Base-by-base conservation (phyloP, 108 stramenopile genomes). In the Cyclotella choctawhatcheeana region DNA sequence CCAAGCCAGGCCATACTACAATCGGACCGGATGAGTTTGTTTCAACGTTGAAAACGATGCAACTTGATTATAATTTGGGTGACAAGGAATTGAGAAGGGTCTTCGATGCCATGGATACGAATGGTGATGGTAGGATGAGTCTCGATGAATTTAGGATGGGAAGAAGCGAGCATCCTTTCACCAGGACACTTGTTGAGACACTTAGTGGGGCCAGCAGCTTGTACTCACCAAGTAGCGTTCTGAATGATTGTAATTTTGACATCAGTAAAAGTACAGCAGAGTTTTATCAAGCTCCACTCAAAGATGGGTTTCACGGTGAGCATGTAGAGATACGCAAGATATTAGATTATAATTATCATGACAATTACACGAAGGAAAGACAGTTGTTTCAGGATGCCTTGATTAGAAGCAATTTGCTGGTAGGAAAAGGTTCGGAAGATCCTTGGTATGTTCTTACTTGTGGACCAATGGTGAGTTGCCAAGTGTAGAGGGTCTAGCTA, bases 361-460 rank as follows among this genome's bases (percentile, higher is more conserved):
- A 48, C 10, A 85, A 89, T 54, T 93, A 93, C 62, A 82, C 83
- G 0, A 66, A 78, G 47, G 84, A 89, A 63, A 69, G 92, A 33
- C 92, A 93, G 64, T 67, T 71, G 31, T 74, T 90, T 40, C 92
- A 93, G 62, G 88, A 93, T 74, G 65, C 77, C 5, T 82, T 89
- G 45, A 82, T 93, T 10, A 44, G 21, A 8, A 45, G 44, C 2
- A 67, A 67, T 52, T 56, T 69, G 2, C 40, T 58, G 13, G 14
- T 44, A 40, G 69, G 35, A n/a, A 13, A 16, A 43, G 55, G 55
- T 31, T 70, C 76, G 21, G 30, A 31, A 17, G 27, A 55, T 51
- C 68, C 55, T 14, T 73, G 71, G 64, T 58, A 69, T 63, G 80
- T 76, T 6, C 67, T 68, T 25, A 74, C 73, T 20, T 81, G 73